These are phyloP conservation scores for Ganoderma sp. DNA, from an alignment of 1,284 basidiomycete genomes.

Conservation along the genomic window DNA sequence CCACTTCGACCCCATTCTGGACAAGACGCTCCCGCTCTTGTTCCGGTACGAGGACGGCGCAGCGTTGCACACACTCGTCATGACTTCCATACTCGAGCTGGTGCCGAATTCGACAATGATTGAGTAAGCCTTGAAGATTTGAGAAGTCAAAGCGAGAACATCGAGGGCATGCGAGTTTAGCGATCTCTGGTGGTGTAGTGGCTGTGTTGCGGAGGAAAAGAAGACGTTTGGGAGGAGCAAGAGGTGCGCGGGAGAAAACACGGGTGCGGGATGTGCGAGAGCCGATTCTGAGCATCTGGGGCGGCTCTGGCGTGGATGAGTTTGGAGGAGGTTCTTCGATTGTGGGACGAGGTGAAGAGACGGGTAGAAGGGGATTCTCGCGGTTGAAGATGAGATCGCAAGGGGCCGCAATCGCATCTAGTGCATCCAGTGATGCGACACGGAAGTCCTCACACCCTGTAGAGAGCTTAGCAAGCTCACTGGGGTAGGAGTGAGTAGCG, in stretches of 20 bases:
- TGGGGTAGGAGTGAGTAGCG: neutral
- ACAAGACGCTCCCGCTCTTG: slow-evolving; percentile 54
- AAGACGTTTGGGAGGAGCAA: slow-evolving; percentile 47
- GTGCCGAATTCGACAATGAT: slow-evolving; percentile 75
- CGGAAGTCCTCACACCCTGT: slow-evolving; percentile 44
- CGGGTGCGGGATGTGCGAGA: slow-evolving; percentile 39
- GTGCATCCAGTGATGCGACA: slow-evolving; percentile 60
- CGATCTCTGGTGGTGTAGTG: slow-evolving; percentile 45
- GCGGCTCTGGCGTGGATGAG: slow-evolving; percentile 27
- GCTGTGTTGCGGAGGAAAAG: slow-evolving; percentile 50
- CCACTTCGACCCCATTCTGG: slow-evolving; percentile 60
- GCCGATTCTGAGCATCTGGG: slow-evolving; percentile 5
- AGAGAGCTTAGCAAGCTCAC: neutral
- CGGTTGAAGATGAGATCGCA: slow-evolving; percentile 55
- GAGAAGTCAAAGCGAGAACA: slow-evolving; percentile 70
- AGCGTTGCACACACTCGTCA: slow-evolving; percentile 73
- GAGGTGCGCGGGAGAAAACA: slow-evolving; percentile 44
- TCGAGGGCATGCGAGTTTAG: slow-evolving; percentile 62
- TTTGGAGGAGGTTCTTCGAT: slow-evolving; percentile 21
- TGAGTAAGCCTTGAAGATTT: slow-evolving; percentile 76
- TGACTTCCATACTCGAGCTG: slow-evolving; percentile 73
- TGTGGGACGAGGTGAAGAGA: slow-evolving; percentile 26
- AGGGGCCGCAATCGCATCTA: slow-evolving; percentile 59
- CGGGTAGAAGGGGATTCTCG: slow-evolving; percentile 41
- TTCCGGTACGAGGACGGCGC: slow-evolving; percentile 54